These are phyloP conservation scores for Thalassiosira delicatula DNA, from an alignment of 352 stramenopile species.

Conservation along the genomic window DNA sequence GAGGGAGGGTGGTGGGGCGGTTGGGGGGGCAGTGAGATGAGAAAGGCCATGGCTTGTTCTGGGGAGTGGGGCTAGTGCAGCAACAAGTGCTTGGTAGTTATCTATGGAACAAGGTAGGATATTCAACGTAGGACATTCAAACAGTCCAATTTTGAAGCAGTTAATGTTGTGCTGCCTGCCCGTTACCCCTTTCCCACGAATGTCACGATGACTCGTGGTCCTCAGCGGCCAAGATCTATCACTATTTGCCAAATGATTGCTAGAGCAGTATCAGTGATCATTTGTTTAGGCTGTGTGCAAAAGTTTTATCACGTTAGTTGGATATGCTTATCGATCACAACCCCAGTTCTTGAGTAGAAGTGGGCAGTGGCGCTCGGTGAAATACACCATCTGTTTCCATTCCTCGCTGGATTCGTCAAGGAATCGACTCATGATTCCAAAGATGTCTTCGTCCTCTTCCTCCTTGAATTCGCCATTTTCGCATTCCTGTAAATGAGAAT, in stretches of 20 bases:
- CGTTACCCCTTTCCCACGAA: background rate
- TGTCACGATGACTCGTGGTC: background rate
- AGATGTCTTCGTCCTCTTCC: background rate
- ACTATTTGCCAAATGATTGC: background rate
- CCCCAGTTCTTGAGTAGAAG: background rate
- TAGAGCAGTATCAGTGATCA: background rate
- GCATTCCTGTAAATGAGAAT: background rate
- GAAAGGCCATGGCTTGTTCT: too few relatives aligned
- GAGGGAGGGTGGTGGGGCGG: background rate
- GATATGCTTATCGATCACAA: background rate
- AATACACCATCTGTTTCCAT: background rate
- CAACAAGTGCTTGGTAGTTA: too few relatives aligned
- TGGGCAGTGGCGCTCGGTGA: background rate
- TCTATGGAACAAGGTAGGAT: too few relatives aligned
- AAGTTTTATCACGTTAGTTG: constrained; percentile 1
- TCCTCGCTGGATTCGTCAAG: background rate
- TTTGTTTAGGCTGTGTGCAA: background rate
- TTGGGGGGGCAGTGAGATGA: too few relatives aligned
- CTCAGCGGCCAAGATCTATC: background rate
- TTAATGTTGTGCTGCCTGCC: too few relatives aligned
- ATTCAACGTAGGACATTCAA: too few relatives aligned
- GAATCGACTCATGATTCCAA: background rate
- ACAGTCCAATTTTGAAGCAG: too few relatives aligned
- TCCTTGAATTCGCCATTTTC: background rate
- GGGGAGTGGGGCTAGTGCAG: too few relatives aligned